A percentile compares a stretch with the other conserved stretches of the same genome.
Evolutionary conservation across 2,329 filamentous ascomycete species (phyloP).

Genomic region (Fusarium papillatum): DNA sequence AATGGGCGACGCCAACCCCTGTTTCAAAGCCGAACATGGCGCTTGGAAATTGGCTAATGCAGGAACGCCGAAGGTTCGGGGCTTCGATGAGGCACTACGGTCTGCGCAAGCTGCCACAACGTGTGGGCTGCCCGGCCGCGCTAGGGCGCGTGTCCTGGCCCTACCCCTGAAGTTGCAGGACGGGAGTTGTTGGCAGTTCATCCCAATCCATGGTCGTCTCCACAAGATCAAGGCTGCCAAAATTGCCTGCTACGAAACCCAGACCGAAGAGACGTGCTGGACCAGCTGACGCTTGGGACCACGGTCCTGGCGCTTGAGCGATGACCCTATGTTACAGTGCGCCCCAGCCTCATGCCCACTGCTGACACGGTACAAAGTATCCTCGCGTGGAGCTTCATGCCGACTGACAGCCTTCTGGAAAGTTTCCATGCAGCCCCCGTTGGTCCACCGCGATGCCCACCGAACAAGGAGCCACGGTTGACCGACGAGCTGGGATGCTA

Average conservation of each 20-base stretch:
- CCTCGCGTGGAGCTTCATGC: conserved; percentile 20
- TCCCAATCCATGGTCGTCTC: conserved; percentile 37
- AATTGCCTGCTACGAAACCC: conserved; percentile 34
- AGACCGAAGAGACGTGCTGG: conserved; percentile 24
- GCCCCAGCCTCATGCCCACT: background rate
- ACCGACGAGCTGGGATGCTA: conserved; percentile 29
- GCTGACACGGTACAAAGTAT: conserved; percentile 31
- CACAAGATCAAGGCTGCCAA: conserved; percentile 37
- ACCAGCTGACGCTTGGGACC: conserved; percentile 15
- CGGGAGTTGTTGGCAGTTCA: conserved; percentile 43
- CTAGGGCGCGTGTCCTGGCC: conserved; percentile 34
- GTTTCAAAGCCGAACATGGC: conserved; percentile 44
- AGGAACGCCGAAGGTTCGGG: conserved; percentile 44
- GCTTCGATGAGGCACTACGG: conserved; percentile 40
- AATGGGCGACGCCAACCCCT: conserved; percentile 39
- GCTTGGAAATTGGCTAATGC: conserved; percentile 46
- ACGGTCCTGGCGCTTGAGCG: conserved; percentile 10
- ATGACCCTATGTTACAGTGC: conserved; percentile 31
- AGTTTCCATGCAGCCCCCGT: conserved; percentile 42
- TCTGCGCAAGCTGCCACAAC: conserved; percentile 42
- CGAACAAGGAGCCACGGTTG: conserved; percentile 29
- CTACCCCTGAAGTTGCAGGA: conserved; percentile 42
- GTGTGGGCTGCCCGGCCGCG: conserved; percentile 30
- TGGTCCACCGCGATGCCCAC: conserved; percentile 37
- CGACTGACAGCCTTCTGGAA: conserved; percentile 46